These are phyloP conservation scores for Aspergillus quadricinctus DNA, from an alignment of 2,329 filamentous ascomycete species.

Conservation along the genomic window DNA sequence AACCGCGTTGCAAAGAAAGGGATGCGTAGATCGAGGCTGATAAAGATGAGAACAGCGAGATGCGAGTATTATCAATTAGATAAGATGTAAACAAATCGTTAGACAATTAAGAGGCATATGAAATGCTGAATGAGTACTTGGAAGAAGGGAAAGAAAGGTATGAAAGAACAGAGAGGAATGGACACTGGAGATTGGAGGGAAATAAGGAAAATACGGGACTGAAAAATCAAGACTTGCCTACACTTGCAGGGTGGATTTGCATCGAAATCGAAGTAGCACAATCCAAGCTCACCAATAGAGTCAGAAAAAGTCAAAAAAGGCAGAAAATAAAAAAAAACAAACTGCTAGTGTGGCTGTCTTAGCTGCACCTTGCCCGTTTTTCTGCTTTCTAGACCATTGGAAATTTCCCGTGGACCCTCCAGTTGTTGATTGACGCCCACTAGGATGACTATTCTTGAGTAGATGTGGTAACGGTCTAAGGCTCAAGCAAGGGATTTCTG, in stretches of 20 bases:
- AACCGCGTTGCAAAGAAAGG: neutral
- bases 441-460: slow-evolving; percentile 3
- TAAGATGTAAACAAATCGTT: slow-evolving; percentile 2
- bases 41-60: neutral
- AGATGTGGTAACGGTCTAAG: slow-evolving; percentile 12
- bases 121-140: neutral
- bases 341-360: slow-evolving; percentile 14
- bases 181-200: neutral
- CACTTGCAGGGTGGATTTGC: neutral
- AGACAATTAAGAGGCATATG: neutral
- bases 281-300: slow-evolving; percentile 4
- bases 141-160: neutral
- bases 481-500: slow-evolving; percentile 12
- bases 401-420: slow-evolving; percentile 16
- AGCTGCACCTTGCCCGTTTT: slow-evolving; percentile 23
- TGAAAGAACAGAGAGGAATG: neutral
- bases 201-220: neutral
- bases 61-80: slow-evolving; percentile 4
- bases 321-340: slow-evolving; percentile 14
- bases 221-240: neutral
- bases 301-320: slow-evolving; percentile 8
- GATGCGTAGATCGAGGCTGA: neutral
- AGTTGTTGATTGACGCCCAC: slow-evolving; percentile 4
- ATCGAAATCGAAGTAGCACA: neutral
- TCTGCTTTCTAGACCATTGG: slow-evolving; percentile 1